Percentiles rank a stretch among this genome's conserved stretches.
Conservation (phyloP, 805 yeast species). For the Middelhovenomyces tepae region DNA sequence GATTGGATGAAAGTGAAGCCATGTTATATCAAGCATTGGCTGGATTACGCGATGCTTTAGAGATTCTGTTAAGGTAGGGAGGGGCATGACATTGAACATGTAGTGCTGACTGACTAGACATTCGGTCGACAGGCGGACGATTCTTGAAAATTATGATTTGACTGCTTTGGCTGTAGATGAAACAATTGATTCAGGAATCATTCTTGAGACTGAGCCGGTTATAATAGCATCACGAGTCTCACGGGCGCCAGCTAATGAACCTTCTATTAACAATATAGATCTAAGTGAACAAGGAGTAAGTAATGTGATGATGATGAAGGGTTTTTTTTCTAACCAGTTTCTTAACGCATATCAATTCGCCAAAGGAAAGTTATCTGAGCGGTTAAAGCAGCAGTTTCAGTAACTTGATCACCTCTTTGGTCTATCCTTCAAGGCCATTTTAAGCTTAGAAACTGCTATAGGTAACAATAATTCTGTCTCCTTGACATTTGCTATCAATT, state of each 20-base stretch:
- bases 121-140: constrained; percentile 66
- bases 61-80: constrained; percentile 50
- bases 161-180: constrained; percentile 84
- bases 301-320: too few relatives aligned
- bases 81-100: constrained; percentile 23
- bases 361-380: constrained; percentile 55
- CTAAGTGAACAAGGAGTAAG: constrained; percentile 42
- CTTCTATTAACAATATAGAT: constrained; percentile 31
- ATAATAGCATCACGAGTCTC: constrained; percentile 87
- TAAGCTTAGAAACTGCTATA: constrained; percentile 65
- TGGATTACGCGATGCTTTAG: constrained; percentile 76
- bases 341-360: constrained; percentile 92
- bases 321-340: too few relatives aligned
- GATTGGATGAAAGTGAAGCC: constrained; percentile 76
- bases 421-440: constrained; percentile 37
- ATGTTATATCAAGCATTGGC: constrained; percentile 65
- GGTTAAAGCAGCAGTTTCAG: constrained; percentile 34
- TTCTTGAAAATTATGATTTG: constrained; percentile 78
- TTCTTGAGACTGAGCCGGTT: constrained; percentile 81
- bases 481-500: constrained; percentile 45
- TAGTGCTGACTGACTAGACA: constrained; percentile 20
- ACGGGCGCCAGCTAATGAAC: constrained; percentile 69
- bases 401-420: too few relatives aligned
- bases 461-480: constrained; percentile 59
- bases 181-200: constrained; percentile 85